These are phyloP conservation scores for Ophiosphaerella narmari DNA, from an alignment of 2,329 filamentous ascomycete genomes.

Conservation along the genomic window DNA sequence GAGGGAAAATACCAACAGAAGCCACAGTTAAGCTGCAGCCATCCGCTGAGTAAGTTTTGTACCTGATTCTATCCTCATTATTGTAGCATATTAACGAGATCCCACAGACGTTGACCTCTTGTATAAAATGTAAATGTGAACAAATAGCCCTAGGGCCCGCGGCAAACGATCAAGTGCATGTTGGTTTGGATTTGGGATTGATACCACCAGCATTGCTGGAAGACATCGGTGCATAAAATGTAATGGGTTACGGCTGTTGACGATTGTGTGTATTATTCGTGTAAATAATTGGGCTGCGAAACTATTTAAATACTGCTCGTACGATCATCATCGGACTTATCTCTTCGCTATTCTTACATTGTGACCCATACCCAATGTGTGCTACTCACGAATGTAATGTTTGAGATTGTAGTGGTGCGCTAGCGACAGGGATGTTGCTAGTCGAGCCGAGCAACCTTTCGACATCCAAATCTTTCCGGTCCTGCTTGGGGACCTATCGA, in stretches of 20 bases:
- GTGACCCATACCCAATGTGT: too few relatives aligned
- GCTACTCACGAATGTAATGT: too few relatives aligned
- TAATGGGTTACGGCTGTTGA: conserved; percentile 6
- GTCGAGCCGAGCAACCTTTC: conserved; percentile 9
- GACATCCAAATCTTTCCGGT: conserved; percentile 15
- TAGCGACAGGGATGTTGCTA: conserved; percentile 16
- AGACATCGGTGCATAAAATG: conserved; percentile 1
- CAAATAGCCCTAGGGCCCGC: too few relatives aligned
- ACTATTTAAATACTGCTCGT: not conserved
- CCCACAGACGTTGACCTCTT: conserved; percentile 48
- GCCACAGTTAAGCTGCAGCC: conserved; percentile 93
- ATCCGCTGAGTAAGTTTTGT: conserved; percentile 76
- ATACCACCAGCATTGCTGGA: conserved; percentile 2
- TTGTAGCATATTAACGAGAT: conserved; percentile 5
- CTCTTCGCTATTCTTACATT: not conserved
- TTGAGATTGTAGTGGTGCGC: not conserved
- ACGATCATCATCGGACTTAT: not conserved
- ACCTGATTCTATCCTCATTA: not conserved
- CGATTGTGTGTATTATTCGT: conserved; percentile 12
- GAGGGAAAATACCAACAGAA: conserved; percentile 88
- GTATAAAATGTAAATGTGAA: conserved; percentile 50
- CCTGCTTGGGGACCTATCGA: conserved; percentile 5
- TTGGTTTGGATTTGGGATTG: not conserved
- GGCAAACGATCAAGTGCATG: not conserved
- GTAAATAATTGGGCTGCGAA: conserved; percentile 4